Conservation (phyloP, 345 rosid genomes). For the Pistacia vera region DNA sequence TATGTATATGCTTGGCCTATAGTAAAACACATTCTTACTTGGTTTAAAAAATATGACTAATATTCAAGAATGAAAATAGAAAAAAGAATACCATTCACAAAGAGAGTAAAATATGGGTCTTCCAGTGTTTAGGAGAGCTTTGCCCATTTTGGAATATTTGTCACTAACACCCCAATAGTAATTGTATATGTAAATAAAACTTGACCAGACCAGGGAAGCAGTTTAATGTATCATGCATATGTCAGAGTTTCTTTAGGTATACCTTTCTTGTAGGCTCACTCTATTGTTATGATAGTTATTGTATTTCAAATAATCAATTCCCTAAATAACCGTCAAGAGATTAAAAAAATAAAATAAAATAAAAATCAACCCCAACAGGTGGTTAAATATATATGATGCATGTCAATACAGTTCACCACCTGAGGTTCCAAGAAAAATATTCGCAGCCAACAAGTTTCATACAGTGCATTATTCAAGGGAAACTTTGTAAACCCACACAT, state of each 20-base stretch:
- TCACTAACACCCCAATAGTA: no score
- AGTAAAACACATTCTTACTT: no score
- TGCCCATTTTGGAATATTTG: conserved; percentile 36
- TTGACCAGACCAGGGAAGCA: not conserved
- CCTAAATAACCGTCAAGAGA: conserved; percentile 13
- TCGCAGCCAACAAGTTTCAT: no score
- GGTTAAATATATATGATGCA: no score
- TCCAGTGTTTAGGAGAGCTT: conserved; percentile 31
- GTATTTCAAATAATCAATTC: conserved; percentile 35
- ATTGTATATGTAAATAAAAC: not conserved
- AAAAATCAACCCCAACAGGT: no score
- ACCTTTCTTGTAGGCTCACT: conserved; percentile 29
- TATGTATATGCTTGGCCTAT: no score
- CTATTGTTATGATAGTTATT: conserved; percentile 29
- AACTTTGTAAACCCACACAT: no score
- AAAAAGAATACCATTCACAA: conserved; percentile 30
- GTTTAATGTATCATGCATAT: not conserved
- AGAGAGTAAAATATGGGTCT: conserved; percentile 35
- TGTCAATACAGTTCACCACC: no score
- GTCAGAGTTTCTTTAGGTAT: not conserved
- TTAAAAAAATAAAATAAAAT: not conserved
- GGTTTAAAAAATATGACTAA: no score
- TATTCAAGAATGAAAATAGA: no score
- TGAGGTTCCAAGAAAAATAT: no score
- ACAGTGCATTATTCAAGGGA: no score